Base-by-base conservation (phyloP, 768 basidiomycete genomes). In the Solioccasus polychromus region DNA sequence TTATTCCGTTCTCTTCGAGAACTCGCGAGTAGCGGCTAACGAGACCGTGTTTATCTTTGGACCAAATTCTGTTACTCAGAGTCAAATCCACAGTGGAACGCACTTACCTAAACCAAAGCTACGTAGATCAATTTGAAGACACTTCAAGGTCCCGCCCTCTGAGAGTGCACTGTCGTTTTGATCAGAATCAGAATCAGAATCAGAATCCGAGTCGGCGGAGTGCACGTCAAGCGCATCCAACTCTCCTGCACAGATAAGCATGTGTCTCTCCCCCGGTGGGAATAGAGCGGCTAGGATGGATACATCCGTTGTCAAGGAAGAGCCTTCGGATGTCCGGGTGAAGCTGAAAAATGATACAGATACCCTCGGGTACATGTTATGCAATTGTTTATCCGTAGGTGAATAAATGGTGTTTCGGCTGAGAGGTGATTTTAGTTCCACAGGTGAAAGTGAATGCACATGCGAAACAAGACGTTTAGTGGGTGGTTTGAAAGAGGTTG, bases 301-400 rank as follows among this genome's bases (percentile, higher is more conserved):
- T 9, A 82, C 79, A 42, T 86, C 85, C 4, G 88, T 80, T 2
- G 86, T 87, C 41, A 92, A 69, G 10, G 85, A 87, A 19, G 86
- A 84, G 2, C 85, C 85, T 62, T 90, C 88, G 18, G 73, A 65
- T 6, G 88, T 88, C 49, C 85, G 74, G 15, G 87, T 89, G 59
- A 90, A 85, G 51, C 80, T 85, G 66, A 90, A 82, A 68, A 92
- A 90, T 3, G 86, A 80, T n/a, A 83, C 73, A 3, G 86, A 80
- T n/a, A 83, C 73, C n/a, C 40, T 49, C 11, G 52, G 39, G 35
- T 45, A 51, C 34, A 17, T 29, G 17, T 12, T 28, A n/a, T 45
- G 46, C 26, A 26, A 26, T 35, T 48, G 53, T 44, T 45, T 62
- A 35, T 53, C 49, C 37, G 43, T 32, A 19, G 53, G 54, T 14